Percentiles rank a stretch among this genome's conserved stretches.
Conservation (phyloP, 164 flowering plant genomes). For the Houttuynia cordata region DNA sequence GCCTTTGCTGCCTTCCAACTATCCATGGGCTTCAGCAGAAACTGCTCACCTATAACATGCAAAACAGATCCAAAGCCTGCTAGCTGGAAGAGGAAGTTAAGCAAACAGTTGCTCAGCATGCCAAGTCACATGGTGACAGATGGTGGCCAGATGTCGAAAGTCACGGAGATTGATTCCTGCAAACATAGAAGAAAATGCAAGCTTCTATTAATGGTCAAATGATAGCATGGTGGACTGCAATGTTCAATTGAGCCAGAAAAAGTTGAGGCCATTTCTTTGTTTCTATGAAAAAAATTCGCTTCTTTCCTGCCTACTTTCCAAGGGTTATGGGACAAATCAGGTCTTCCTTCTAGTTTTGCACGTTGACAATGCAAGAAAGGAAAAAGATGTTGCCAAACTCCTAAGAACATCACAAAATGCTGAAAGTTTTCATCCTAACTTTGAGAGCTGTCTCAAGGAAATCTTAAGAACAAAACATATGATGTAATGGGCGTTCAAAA, state of each 20-base stretch:
- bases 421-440: background rate
- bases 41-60: background rate
- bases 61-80: too few relatives aligned
- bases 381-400: too few relatives aligned
- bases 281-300: too few relatives aligned
- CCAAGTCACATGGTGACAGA: background rate
- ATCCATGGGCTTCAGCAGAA: background rate
- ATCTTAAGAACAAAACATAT: background rate
- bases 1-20: background rate
- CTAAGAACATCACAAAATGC: too few relatives aligned
- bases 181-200: background rate
- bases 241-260: too few relatives aligned
- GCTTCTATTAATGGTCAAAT: background rate
- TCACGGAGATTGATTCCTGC: conserved; percentile 18
- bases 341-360: too few relatives aligned
- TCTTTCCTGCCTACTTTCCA: too few relatives aligned
- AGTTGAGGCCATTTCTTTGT: too few relatives aligned
- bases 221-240: background rate
- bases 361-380: too few relatives aligned
- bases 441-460: background rate
- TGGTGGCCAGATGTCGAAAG: conserved; percentile 12
- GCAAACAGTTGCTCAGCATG: background rate
- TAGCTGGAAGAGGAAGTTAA: background rate
- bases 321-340: too few relatives aligned
- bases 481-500: background rate